Conservation (phyloP, 1,139 yeast species). For the Taphrina betulina region DNA sequence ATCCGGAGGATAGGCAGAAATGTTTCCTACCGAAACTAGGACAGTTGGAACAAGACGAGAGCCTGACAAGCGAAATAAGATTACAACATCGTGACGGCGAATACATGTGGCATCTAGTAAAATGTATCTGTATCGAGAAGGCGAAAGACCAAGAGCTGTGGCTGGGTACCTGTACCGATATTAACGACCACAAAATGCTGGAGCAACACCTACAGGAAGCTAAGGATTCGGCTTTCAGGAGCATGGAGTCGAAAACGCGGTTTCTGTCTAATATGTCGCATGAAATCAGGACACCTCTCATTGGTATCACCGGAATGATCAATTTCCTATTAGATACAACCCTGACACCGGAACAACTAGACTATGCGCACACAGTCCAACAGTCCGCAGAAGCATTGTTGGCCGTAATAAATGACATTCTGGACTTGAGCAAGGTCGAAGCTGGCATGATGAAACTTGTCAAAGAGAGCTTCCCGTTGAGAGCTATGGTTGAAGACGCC, state of each 20-base stretch:
- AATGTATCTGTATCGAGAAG: slow-evolving; percentile 43
- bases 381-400: slow-evolving; percentile 72
- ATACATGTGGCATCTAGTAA: slow-evolving; percentile 43
- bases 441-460: slow-evolving; percentile 82
- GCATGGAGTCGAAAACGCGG: slow-evolving; percentile 38
- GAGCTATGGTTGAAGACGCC: slow-evolving; percentile 78
- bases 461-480: slow-evolving; percentile 68
- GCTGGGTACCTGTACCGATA: slow-evolving; percentile 46
- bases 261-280: slow-evolving; percentile 47
- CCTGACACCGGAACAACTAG: slow-evolving; percentile 73
- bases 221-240: slow-evolving; percentile 43
- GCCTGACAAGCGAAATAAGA: slow-evolving; percentile 38
- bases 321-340: slow-evolving; percentile 84
- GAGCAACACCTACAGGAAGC: slow-evolving; percentile 67
- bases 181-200: slow-evolving; percentile 46
- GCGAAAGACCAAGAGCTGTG: slow-evolving; percentile 41
- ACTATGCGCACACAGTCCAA: slow-evolving; percentile 77
- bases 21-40: slow-evolving; percentile 40
- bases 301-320: slow-evolving; percentile 93
- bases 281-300: slow-evolving; percentile 85
- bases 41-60: slow-evolving; percentile 34
- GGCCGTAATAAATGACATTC: slow-evolving; percentile 75
- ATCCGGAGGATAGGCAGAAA: slow-evolving; percentile 43
- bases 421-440: slow-evolving; percentile 79
- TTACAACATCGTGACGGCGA: slow-evolving; percentile 43